Base-by-base conservation (phyloP, 208 protist genomes). In the Wallacemonas sp. region DNA sequence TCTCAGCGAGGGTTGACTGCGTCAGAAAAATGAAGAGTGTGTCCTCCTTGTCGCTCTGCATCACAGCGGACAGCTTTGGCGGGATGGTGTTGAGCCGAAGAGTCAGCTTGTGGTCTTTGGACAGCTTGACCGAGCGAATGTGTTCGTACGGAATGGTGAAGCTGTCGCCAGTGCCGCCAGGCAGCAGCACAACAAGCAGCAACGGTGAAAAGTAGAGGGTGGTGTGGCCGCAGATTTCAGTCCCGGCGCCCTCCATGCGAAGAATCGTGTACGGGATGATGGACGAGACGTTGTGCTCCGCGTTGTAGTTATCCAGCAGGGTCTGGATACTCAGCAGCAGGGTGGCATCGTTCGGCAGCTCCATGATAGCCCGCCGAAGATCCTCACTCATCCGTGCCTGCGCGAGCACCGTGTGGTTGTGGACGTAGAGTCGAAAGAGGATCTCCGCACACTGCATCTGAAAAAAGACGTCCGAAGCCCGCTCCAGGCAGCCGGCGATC, bases 401-500 rank as follows among this genome's bases (percentile, higher is more conserved):
- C 19, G 78, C 64, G 17, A 95, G 68, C 24, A 73, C 79, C 0
- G 73, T 76, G 19, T 44, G 62, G 15, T 77, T 78, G 66, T 92
- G 77, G 36, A 79, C 79, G 66, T 92, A 81, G 34, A 95, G 63
- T 1, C 89, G 81, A 63, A 87, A 93, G 10, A 95, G 59, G 30
- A 95, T 74, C 66, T 95, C 86, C 34, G 85, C 76, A 58, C 89
- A 95, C 71, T 95, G 89, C 86, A 95, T 91, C 63, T 87, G 84
- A 50, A 92, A 90, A 58, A 90, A 95, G n/a, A 93, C 81, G 55
- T 95, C 89, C 17, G 46, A 68, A 9, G 89, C 82, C 29, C 55
- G 36, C 41, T 79, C 68, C 6, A 95, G 57, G n/a, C 67, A 67
- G 15, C 54, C 73, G 9, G 70, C 81, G 42, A 95, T 74, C 10